Conservation (phyloP, 2,329 filamentous ascomycete species). For the Aspergillus pseudoglaucus region DNA sequence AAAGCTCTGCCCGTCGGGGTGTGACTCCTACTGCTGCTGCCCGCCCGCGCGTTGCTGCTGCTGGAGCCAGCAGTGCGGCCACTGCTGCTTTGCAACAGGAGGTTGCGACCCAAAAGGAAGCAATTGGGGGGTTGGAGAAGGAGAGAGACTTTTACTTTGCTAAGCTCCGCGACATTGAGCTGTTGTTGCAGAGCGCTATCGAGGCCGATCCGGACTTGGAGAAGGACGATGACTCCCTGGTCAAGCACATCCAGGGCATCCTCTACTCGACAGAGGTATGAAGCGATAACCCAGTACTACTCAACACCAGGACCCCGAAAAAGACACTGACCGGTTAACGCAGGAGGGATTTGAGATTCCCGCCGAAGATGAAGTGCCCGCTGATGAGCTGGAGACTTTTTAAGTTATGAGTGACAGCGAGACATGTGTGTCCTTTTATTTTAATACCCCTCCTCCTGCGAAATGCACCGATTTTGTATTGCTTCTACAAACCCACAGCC, state of each 20-base stretch:
- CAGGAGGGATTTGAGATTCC: conserved; percentile 30
- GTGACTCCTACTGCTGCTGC: conserved; percentile 56
- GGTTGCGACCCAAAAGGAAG: conserved; percentile 86
- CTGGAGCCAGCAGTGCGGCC: conserved; percentile 42
- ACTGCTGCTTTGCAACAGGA: conserved; percentile 72
- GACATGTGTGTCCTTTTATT: conserved; percentile 11
- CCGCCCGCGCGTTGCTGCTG: conserved; percentile 41
- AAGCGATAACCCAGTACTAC: not conserved
- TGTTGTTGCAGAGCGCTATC: conserved; percentile 85
- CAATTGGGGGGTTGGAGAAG: conserved; percentile 86
- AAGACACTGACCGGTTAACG: conserved; percentile 8
- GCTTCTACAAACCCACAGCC: not conserved
- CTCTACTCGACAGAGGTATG: conserved; percentile 86
- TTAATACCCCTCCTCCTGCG: conserved; percentile 17
- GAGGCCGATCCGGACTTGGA: conserved; percentile 90
- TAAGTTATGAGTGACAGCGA: conserved; percentile 10
- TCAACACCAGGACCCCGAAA: not conserved
- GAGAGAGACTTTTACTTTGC: conserved; percentile 99
- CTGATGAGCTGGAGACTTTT: conserved; percentile 27
- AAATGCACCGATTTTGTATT: conserved; percentile 6
- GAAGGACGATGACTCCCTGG: conserved; percentile 82
- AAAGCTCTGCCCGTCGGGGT: conserved; percentile 48
- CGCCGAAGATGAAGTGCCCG: conserved; percentile 20
- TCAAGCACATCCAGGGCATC: conserved; percentile 95
- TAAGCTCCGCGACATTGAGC: conserved; percentile 94